Percentiles rank a stretch among this genome's conserved stretches.
Conservation (phyloP, 1,139 yeast species). For the Chernovozyma aurita region DNA sequence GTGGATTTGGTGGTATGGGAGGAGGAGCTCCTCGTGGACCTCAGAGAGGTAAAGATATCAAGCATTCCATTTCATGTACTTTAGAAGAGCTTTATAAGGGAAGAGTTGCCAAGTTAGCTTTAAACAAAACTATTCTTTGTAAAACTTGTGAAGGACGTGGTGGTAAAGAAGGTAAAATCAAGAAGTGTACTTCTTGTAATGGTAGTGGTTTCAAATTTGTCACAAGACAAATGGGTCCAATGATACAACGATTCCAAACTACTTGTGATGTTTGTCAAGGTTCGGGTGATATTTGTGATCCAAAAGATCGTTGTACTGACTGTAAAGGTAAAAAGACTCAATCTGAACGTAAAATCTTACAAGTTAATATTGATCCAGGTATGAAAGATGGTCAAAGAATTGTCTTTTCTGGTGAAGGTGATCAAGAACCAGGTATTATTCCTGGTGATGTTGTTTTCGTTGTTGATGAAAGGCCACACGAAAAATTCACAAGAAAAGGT, state of each 20-base stretch:
- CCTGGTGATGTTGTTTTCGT: constrained; percentile 97
- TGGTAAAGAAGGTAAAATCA: constrained; percentile 89
- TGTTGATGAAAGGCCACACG: constrained; percentile 84
- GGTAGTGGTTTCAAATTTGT: constrained; percentile 92
- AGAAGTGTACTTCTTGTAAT: constrained; percentile 77
- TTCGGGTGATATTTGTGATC: constrained; percentile 82
- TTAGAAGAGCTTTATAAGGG: constrained; percentile 95
- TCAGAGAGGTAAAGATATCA: constrained; percentile 81
- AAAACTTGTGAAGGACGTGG: constrained; percentile 90
- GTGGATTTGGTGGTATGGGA: constrained; percentile 52
- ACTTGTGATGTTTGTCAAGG: constrained; percentile 92
- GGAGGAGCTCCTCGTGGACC: constrained; percentile 80
- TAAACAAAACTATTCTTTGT: constrained; percentile 89
- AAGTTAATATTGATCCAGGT: constrained; percentile 95
- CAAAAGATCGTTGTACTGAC: constrained; percentile 82
- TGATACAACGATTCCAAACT: constrained; percentile 97
- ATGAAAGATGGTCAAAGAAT: constrained; percentile 94
- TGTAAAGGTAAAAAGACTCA: constrained; percentile 89
- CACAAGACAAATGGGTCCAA: constrained; percentile 98
- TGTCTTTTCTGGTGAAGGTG: constrained; percentile 93
- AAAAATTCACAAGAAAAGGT: constrained; percentile 78
- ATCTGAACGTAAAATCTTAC: constrained; percentile 86
- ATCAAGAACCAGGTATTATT: constrained; percentile 90
- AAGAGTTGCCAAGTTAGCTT: constrained; percentile 87
- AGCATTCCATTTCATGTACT: constrained; percentile 79